A percentile compares a stretch with the other conserved stretches of the same genome.
Conservation (phyloP, 169 alveolate genomes). For the Babesia caballi region DNA sequence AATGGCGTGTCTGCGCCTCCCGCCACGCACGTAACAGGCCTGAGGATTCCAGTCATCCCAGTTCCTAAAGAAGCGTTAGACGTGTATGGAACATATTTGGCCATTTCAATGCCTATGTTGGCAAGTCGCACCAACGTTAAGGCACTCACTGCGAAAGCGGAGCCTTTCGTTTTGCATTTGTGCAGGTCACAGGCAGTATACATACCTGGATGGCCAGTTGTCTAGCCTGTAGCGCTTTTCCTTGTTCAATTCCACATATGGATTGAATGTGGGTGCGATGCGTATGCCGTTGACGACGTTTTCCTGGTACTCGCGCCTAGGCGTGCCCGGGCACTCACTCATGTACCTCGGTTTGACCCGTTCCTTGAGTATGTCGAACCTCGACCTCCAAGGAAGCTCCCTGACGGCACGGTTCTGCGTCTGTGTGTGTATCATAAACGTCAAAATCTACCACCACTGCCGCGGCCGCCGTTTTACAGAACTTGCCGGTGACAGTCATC, state of each 20-base stretch:
- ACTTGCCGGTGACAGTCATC: background rate
- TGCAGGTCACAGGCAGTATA: too few species aligned
- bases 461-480: conserved; percentile 14
- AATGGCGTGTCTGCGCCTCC: conserved; percentile 76
- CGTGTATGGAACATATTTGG: too few species aligned
- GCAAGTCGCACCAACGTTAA: background rate
- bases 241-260: conserved; percentile 79
- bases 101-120: background rate
- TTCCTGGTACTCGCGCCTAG: conserved; percentile 81
- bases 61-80: conserved; percentile 60
- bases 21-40: conserved; percentile 80
- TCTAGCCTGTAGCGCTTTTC: conserved; percentile 81
- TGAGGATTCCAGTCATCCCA: conserved; percentile 82
- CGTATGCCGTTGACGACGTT: conserved; percentile 81
- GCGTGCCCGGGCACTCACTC: conserved; percentile 83
- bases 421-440: background rate
- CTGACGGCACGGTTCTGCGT: conserved; percentile 76
- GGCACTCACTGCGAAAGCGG: background rate
- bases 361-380: conserved; percentile 74
- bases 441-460: background rate
- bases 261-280: conserved; percentile 82
- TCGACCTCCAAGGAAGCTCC: conserved; percentile 81
- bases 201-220: conserved; percentile 85
- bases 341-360: conserved; percentile 77
- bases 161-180: too few species aligned